phyloP scores from a whole-genome alignment of 768 basidiomycete genomes.

The Clavulina sp. region DNA sequence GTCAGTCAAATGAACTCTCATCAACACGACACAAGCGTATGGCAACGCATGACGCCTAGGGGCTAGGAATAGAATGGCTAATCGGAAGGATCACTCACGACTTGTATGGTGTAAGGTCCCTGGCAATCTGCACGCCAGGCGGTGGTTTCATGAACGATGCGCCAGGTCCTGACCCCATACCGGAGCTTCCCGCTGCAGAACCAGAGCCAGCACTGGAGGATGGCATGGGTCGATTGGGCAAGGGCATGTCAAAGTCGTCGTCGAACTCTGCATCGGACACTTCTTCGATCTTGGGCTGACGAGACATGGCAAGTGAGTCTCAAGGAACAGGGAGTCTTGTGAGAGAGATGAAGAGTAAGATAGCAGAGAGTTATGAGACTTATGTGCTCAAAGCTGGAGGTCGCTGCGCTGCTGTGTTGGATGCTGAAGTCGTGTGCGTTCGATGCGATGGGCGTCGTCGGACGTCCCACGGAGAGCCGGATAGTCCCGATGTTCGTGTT shows the following conservation, averaged over 20 bases:
- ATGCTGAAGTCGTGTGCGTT: neutral
- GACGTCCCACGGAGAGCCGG: too few species aligned
- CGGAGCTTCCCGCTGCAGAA: neutral
- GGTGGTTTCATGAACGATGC: neutral
- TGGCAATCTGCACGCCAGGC: conserved; percentile 13
- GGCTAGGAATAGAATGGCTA: too few species aligned
- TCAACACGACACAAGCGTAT: too few species aligned
- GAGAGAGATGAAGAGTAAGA: conserved; percentile 1
- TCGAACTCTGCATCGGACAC: conserved; percentile 38
- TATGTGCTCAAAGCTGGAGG: neutral
- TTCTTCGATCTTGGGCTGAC: conserved; percentile 22
- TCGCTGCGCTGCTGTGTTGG: neutral
- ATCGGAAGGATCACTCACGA: conserved; percentile 30
- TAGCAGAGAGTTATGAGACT: conserved; percentile 3
- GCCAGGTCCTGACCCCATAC: neutral
- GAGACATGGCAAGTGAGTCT: too few species aligned
- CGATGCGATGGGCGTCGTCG: neutral
- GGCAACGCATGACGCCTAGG: too few species aligned
- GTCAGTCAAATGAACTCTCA: neutral
- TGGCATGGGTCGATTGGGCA: conserved; percentile 35
- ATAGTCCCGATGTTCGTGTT: too few species aligned
- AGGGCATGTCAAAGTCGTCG: conserved; percentile 83
- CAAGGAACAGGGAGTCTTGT: too few species aligned
- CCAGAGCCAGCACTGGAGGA: neutral
- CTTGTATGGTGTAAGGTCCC: conserved; percentile 72